Conservation (phyloP, 73 alveolate species). For the Paramecium caudatum region DNA sequence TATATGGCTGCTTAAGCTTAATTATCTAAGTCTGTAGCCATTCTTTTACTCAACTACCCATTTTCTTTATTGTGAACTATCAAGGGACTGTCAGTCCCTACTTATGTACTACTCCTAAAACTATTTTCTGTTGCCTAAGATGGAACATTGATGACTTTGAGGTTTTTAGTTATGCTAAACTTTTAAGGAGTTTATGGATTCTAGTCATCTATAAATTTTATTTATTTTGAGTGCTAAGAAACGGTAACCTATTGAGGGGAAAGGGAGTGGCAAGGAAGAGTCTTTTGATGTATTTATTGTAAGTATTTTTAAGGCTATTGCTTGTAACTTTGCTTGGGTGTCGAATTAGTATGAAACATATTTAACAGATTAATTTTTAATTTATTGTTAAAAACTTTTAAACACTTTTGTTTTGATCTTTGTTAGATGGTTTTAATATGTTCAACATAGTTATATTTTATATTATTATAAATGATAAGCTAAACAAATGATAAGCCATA, state of each 20-base stretch:
- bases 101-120: neutral
- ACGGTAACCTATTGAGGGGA: neutral
- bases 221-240: neutral
- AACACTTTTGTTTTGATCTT: too few relatives aligned
- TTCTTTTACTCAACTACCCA: neutral
- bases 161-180: neutral
- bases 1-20: neutral
- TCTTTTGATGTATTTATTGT: neutral
- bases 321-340: neutral
- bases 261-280: neutral
- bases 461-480: neutral
- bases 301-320: neutral
- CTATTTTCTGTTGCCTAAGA: neutral
- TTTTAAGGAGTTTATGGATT: neutral
- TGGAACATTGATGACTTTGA: slow-evolving; percentile 2
- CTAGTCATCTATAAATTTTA: neutral
- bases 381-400: slow-evolving; percentile 10
- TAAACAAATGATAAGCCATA: slow-evolving; percentile 53
- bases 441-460: neutral
- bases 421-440: too few relatives aligned
- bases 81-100: neutral
- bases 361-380: slow-evolving; percentile 35
- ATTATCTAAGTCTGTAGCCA: neutral
- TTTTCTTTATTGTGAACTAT: neutral
- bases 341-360: neutral